Evolutionary conservation across 176 grass and related monocot genomes (phyloP).

Genomic region (Carex scoparia): DNA sequence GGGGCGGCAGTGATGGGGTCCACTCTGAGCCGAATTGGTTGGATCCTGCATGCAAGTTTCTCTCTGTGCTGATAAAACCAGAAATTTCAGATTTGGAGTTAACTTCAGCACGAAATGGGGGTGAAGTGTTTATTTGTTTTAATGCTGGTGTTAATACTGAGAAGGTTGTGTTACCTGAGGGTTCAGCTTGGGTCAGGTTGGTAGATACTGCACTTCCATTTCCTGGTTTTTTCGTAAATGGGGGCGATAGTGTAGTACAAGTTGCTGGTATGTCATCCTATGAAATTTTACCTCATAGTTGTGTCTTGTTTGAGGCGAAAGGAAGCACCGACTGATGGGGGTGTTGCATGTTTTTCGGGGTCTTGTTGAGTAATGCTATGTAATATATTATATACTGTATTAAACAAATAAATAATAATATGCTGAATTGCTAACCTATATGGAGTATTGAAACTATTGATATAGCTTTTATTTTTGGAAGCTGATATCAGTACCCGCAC

Average conservation of each 20-base stretch:
- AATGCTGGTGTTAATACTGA: conserved; percentile 43
- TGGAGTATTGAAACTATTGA: neutral
- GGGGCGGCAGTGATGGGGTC: conserved; percentile 50
- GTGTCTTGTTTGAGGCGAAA: conserved; percentile 81
- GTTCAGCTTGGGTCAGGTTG: conserved; percentile 66
- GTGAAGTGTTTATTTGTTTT: conserved; percentile 71
- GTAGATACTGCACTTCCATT: conserved; percentile 87
- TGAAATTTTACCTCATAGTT: conserved; percentile 64
- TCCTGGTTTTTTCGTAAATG: conserved; percentile 70
- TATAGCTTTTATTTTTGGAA: neutral
- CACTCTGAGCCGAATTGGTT: conserved; percentile 61
- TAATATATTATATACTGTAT: neutral
- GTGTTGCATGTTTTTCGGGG: neutral
- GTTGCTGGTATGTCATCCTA: conserved; percentile 48
- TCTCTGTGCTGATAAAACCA: conserved; percentile 57
- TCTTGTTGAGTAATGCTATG: neutral
- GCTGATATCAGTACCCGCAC: no score
- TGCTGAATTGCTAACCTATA: neutral
- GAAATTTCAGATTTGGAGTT: conserved; percentile 28
- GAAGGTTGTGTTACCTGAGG: conserved; percentile 58
- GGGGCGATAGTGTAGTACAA: conserved; percentile 36
- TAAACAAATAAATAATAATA: conserved; percentile 1
- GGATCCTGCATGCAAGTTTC: conserved; percentile 53
- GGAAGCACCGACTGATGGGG: neutral
- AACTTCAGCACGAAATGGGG: conserved; percentile 10